Evolutionary conservation across 257 asterid species (phyloP).

Genomic region (Solanum appendiculatum): DNA sequence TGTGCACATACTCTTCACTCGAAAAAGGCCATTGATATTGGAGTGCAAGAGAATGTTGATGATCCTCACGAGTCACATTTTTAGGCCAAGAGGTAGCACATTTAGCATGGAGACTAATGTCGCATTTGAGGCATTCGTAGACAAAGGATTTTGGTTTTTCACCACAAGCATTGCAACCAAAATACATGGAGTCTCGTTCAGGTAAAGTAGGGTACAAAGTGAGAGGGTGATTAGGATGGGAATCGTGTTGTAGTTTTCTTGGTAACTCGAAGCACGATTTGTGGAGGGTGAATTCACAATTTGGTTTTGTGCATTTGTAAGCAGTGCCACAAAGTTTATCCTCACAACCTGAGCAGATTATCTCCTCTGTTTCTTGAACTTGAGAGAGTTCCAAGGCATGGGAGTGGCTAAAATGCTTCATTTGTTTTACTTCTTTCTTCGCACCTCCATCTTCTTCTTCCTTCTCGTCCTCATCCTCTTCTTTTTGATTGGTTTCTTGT

Average conservation of each 20-base stretch:
- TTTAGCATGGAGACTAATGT: slow-evolving; percentile 7
- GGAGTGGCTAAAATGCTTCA: slow-evolving; percentile 1
- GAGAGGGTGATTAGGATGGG: slow-evolving; percentile 13
- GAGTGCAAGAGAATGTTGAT: neutral
- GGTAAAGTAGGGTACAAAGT: slow-evolving; percentile 5
- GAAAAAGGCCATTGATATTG: neutral
- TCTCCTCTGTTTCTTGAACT: neutral
- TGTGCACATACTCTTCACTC: neutral
- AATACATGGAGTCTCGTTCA: neutral
- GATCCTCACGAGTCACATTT: neutral
- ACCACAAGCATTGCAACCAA: neutral
- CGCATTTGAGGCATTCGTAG: slow-evolving; percentile 7
- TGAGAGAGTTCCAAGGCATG: neutral
- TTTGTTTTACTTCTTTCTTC: neutral
- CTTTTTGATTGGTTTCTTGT: neutral
- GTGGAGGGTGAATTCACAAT: slow-evolving; percentile 13
- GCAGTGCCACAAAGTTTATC: neutral
- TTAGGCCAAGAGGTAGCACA: neutral
- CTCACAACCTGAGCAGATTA: slow-evolving; percentile 1
- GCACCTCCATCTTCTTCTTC: neutral
- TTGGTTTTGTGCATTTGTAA: neutral
- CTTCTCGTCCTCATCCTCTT: neutral
- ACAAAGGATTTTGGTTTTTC: slow-evolving; percentile 1
- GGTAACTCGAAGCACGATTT: slow-evolving; percentile 14
- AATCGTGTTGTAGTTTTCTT: neutral